Evolutionary conservation across 148 eudicot species (phyloP).

Genomic region (Rhododendron kiyosumense): DNA sequence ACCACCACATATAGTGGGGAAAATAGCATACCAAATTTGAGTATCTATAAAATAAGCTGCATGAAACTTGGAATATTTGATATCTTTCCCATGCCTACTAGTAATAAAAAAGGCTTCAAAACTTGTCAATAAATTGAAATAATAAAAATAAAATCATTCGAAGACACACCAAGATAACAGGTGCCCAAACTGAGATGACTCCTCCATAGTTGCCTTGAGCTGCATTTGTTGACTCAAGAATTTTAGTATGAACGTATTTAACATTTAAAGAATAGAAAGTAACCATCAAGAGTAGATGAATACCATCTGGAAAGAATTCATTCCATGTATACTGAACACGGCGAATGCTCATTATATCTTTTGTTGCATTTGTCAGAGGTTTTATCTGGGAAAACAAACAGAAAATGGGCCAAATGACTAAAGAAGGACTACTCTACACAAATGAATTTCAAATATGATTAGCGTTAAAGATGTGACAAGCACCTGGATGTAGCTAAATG

Average conservation of each 20-base stretch:
- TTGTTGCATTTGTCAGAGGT: constrained; percentile 65
- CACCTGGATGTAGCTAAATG: constrained; percentile 73
- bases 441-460: background rate
- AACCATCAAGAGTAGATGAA: background rate
- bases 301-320: constrained; percentile 66
- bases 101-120: background rate
- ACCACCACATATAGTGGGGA: constrained; percentile 62
- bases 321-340: constrained; percentile 44
- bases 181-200: constrained; percentile 68
- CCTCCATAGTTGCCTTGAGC: constrained; percentile 56
- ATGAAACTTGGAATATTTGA: constrained; percentile 11
- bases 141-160: background rate
- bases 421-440: background rate
- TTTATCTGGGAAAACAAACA: constrained; percentile 37
- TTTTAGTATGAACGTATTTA: background rate
- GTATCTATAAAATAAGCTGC: constrained; percentile 39
- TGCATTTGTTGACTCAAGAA: constrained; percentile 19
- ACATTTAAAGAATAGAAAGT: background rate
- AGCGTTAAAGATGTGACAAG: background rate
- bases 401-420: background rate
- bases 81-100: background rate
- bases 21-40: constrained; percentile 68
- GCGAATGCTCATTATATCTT: constrained; percentile 42
- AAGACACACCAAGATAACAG: constrained; percentile 54
- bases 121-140: background rate